Evolutionary conservation across 805 yeast species (phyloP).

Genomic region (Yamadazyma endophytica): DNA sequence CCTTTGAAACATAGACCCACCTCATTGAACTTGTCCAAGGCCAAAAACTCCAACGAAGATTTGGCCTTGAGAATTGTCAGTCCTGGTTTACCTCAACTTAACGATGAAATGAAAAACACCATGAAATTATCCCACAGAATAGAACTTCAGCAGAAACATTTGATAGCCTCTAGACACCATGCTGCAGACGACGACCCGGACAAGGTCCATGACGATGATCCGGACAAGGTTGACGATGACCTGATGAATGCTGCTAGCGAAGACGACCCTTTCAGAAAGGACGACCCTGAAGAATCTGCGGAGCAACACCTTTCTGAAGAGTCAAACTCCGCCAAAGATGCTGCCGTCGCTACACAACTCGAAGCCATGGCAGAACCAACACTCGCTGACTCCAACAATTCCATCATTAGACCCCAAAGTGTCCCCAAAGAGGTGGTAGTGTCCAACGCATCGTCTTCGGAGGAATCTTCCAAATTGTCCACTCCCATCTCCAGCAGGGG

Average conservation of each 20-base stretch:
- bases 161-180: conserved; percentile 25
- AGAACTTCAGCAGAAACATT: conserved; percentile 26
- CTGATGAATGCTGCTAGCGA: background rate
- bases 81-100: conserved; percentile 23
- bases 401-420: no score
- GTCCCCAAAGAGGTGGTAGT: no score
- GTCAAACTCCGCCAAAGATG: no score
- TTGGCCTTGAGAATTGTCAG: conserved; percentile 30
- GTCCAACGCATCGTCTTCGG: background rate
- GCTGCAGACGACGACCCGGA: conserved; percentile 1
- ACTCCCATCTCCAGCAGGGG: conserved; percentile 12
- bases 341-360: no score
- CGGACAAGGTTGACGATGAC: conserved; percentile 1
- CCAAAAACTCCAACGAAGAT: conserved; percentile 13
- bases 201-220: conserved; percentile 1
- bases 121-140: conserved; percentile 28
- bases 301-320: no score
- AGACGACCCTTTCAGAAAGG: conserved; percentile 1
- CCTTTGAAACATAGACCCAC: conserved; percentile 13
- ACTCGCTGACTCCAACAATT: no score
- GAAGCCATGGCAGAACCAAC: no score
- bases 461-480: conserved; percentile 1
- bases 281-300: no score
- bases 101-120: conserved; percentile 28
- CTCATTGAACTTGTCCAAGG: conserved; percentile 10